Evolutionary conservation across 805 yeast genomes (phyloP), one percentile per base, ranked within the genome.

Genomic region (Sungouiozyma ichnusensis): DNA sequence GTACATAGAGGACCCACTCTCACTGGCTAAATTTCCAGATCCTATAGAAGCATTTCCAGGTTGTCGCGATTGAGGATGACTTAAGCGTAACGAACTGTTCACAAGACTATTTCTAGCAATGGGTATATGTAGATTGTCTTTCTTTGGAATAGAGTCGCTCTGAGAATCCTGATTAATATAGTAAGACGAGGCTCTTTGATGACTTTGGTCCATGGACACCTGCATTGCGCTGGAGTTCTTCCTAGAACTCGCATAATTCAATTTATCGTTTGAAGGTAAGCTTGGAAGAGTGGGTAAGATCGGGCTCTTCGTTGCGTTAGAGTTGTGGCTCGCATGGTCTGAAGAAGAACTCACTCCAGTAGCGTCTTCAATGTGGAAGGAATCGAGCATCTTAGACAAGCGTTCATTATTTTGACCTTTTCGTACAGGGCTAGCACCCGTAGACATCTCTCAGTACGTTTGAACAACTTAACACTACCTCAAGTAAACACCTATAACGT

Each of bases 1-100:
- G 15, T 16, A 35, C 17, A 18, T 35, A n/a, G 43, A 41, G 8
- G 36, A 31, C 6, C 43, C 43, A 31, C 43, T 41, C 39, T 49
- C 53, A 36, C 53, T 49, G 11, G 49, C 53, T 16, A 49, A 34
- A 41, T 49, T 49, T 11, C 53, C 53, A 3, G 53, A 49, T 16
- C 49, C 53, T 15, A 49, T 44, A 9, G 53, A 47, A 2, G 49
- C 44, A 16, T 38, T 24, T 11, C 29, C 29, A 6, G 29, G 29
- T 24, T 24, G 29, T 24, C 29, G 6, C 6, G 29, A 24, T 7
- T 24, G 29, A 6, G 29, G 29, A 11, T 24, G 29, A 11, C 29
- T 24, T 11, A 24, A 24, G 6, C 29, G 29, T 24, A 24, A 11
- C 29, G 29, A 24, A 11, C 29, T 24, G 29, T 24, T 24, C 29